These are phyloP conservation scores for Aspergillus novofumigatus DNA, from an alignment of 2,329 filamentous ascomycete genomes.

Conservation along the genomic window DNA sequence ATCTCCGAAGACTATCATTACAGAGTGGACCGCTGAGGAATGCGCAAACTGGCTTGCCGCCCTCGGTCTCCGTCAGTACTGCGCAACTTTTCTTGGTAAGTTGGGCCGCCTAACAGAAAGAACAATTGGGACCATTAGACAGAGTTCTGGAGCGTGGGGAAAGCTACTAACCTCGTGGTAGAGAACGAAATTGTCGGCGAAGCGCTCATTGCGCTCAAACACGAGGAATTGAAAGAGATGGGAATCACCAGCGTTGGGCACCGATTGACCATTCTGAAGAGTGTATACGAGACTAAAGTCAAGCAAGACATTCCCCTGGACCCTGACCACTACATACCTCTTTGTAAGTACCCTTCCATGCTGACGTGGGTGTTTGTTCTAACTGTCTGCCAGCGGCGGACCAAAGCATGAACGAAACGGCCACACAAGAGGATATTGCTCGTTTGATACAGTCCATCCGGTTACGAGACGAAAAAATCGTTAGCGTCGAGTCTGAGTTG, in stretches of 20 bases:
- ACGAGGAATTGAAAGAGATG: conserved; percentile 94
- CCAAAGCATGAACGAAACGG: conserved; percentile 78
- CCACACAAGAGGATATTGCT: conserved; percentile 89
- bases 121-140: not conserved
- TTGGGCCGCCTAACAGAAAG: conserved; percentile 21
- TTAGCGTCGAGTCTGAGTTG: conserved; percentile 75
- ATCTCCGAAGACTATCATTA: conserved; percentile 54
- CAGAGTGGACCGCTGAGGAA: conserved; percentile 70
- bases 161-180: conserved; percentile 32
- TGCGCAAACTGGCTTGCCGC: conserved; percentile 82
- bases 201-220: conserved; percentile 79
- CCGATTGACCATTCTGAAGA: conserved; percentile 89
- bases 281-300: conserved; percentile 93
- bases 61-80: conserved; percentile 77
- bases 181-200: conserved; percentile 95
- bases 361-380: conserved; percentile 7
- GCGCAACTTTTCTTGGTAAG: conserved; percentile 76
- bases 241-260: conserved; percentile 90
- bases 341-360: conserved; percentile 60
- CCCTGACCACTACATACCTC: conserved; percentile 85
- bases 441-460: conserved; percentile 85
- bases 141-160: not conserved
- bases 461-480: conserved; percentile 85
- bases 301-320: conserved; percentile 89
- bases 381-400: conserved; percentile 67